Base-by-base conservation (phyloP, 805 yeast genomes). In the Lipomyces kockii region DNA sequence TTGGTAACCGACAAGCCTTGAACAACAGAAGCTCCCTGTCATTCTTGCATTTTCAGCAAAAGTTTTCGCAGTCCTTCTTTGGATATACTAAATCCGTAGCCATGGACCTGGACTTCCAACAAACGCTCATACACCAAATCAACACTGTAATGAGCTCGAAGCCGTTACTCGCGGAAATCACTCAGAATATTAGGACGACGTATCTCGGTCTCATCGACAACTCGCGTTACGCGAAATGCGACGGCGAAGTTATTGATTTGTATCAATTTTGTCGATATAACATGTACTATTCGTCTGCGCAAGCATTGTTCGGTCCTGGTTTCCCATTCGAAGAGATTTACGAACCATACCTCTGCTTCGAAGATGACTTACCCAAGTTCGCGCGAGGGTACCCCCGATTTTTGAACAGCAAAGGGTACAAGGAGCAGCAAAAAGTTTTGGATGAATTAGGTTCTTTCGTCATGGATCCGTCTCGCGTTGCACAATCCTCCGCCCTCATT, bases 251-350 rank as follows among this genome's bases (percentile, higher is more conserved):
- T 14, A 22, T 60, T 5, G 61, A 65, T 35, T 34, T 65, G 17
- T 60, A 54, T 35, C 60, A 52, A 12, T 17, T 11, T 5, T 34
- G 55, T 22, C 51, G 69, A 9, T 22, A 53, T 32, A 58, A 49
- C 27, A 25, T 66, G 57, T 63, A 52, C 37, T 27, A 46, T 25
- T 61, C 65, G 1, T 60, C 71, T 3, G 35, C 65, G 7, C 55
- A 37, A 3, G 63, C 71, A 25, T 20, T 67, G 14, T 67, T 69
- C 58, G 72, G 72, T 12, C 22, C 37, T 3, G 55, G 53, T 3
- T 69, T 69, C 34, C 70, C 70, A 3, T 60, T 52, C 4, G 66
- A 67, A 17, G 34, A 25, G 22, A 43, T 61, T n/a, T 58, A 51
- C 25, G 25, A 58, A 43, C 60, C 60, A 0, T 69, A 63, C 22